These are phyloP conservation scores for Sphagnurus paluster DNA, from an alignment of 1,284 basidiomycete species.

Conservation along the genomic window DNA sequence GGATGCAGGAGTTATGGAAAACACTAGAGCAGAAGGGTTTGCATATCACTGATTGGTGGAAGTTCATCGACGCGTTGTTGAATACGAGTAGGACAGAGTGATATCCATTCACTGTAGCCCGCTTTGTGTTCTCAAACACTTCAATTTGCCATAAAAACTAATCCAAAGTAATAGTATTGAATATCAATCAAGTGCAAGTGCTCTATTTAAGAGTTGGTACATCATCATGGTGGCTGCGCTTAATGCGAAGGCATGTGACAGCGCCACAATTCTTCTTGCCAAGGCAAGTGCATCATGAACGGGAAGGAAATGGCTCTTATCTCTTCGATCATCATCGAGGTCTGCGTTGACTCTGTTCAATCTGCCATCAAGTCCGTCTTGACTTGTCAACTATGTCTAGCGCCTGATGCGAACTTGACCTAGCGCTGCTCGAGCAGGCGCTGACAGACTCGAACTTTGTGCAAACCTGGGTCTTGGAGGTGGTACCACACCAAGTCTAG, in stretches of 20 bases:
- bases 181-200: too few relatives aligned
- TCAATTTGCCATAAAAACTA: too few relatives aligned
- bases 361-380: constrained; percentile 65
- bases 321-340: constrained; percentile 50
- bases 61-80: constrained; percentile 5
- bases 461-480: constrained; percentile 70
- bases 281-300: background rate
- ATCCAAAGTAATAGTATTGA: too few relatives aligned
- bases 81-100: too few relatives aligned
- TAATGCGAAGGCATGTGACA: background rate
- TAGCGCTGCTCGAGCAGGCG: constrained; percentile 69
- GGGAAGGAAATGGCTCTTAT: constrained; percentile 12
- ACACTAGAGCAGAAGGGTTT: constrained; percentile 8
- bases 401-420: constrained; percentile 10
- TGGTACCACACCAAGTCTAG: constrained; percentile 76
- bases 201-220: too few relatives aligned
- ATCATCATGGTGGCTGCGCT: constrained; percentile 12
- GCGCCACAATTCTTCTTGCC: background rate
- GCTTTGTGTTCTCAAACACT: too few relatives aligned
- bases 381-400: constrained; percentile 4
- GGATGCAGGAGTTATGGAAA: constrained; percentile 10
- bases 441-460: constrained; percentile 79
- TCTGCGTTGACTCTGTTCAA: constrained; percentile 78
- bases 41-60: constrained; percentile 11
- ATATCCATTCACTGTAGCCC: too few relatives aligned